Evolutionary conservation across 2,329 filamentous ascomycete species (phyloP).

Genomic region (Blastomyces emzantsi): DNA sequence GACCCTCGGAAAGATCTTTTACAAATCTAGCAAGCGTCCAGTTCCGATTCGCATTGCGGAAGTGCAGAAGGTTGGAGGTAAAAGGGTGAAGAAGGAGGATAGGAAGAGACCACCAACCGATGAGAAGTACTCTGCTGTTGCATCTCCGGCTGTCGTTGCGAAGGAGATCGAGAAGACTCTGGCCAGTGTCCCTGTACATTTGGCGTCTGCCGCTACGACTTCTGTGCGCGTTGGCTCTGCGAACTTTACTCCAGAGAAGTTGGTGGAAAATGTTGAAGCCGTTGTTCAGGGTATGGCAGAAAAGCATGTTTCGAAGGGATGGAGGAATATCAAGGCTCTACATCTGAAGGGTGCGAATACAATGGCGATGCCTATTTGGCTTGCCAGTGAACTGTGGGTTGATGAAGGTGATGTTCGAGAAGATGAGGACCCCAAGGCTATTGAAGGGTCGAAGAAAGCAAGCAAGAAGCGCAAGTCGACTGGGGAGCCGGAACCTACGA

Average conservation of each 20-base stretch:
- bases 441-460: slow-evolving; percentile 29
- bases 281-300: slow-evolving; percentile 62
- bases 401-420: slow-evolving; percentile 62
- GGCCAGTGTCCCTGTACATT: slow-evolving; percentile 66
- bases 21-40: slow-evolving; percentile 78
- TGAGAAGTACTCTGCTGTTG: slow-evolving; percentile 40
- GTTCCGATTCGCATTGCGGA: slow-evolving; percentile 69
- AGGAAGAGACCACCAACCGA: slow-evolving; percentile 41
- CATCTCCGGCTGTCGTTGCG: slow-evolving; percentile 57
- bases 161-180: slow-evolving; percentile 74
- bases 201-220: slow-evolving; percentile 70
- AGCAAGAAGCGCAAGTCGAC: slow-evolving; percentile 49
- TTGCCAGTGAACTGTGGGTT: slow-evolving; percentile 84
- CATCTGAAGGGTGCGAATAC: slow-evolving; percentile 90
- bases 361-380: slow-evolving; percentile 84
- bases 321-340: slow-evolving; percentile 73
- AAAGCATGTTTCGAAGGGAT: slow-evolving; percentile 75
- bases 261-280: slow-evolving; percentile 71
- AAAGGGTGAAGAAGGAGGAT: slow-evolving; percentile 49
- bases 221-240: slow-evolving; percentile 71
- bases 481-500: slow-evolving; percentile 23
- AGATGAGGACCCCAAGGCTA: slow-evolving; percentile 25
- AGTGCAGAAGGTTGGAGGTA: slow-evolving; percentile 51
- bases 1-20: slow-evolving; percentile 85
- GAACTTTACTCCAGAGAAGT: slow-evolving; percentile 62